Conservation (phyloP, 108 stramenopile genomes). For the Skeletonema potamos region DNA sequence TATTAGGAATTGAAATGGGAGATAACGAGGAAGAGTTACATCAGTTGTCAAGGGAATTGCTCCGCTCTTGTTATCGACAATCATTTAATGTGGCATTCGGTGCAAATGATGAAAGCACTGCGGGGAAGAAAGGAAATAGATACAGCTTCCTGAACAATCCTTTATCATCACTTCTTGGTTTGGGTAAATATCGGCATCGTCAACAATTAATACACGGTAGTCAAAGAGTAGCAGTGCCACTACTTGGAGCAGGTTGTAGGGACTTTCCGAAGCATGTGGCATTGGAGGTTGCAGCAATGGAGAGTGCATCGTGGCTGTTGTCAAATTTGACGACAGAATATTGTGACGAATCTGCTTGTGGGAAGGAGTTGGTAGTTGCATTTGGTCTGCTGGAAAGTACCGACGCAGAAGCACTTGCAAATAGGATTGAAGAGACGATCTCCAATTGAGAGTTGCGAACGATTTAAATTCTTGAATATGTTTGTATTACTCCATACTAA, state of each 20-base stretch:
- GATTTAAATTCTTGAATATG: too few species aligned
- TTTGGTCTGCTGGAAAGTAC: conserved; percentile 29
- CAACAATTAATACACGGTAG: neutral
- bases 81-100: conserved; percentile 36
- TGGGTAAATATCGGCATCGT: neutral
- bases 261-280: conserved; percentile 67
- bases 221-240: conserved; percentile 54
- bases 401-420: conserved; percentile 17
- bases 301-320: conserved; percentile 20
- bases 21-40: conserved; percentile 5
- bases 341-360: too few species aligned
- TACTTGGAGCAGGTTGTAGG: conserved; percentile 74
- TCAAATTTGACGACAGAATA: neutral
- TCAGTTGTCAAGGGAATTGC: conserved; percentile 34
- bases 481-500: too few species aligned
- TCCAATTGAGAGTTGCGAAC: neutral
- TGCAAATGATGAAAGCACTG: neutral
- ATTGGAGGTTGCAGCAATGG: conserved; percentile 47
- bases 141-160: neutral
- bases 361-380: conserved; percentile 6
- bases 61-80: conserved; percentile 29
- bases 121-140: neutral
- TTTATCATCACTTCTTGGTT: neutral
- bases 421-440: neutral
- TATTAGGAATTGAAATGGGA: conserved; percentile 3